phyloP scores from a whole-genome alignment of 805 yeast species.

The Priceomyces fermenticarens region DNA sequence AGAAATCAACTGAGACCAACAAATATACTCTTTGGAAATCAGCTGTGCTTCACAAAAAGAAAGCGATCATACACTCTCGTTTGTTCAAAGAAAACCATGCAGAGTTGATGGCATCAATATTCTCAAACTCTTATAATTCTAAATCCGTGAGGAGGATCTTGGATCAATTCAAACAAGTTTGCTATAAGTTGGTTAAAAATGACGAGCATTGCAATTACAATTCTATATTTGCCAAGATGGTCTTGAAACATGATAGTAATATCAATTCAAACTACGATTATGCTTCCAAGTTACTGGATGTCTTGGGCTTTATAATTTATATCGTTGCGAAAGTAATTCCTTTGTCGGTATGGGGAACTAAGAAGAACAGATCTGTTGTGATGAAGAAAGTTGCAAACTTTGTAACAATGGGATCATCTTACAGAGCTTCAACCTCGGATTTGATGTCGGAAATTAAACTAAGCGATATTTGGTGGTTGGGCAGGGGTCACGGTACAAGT shows the following conservation, averaged over 20 bases:
- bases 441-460: constrained; percentile 36
- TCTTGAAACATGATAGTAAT: neutral
- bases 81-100: neutral
- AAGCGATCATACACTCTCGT: constrained; percentile 2
- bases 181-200: constrained; percentile 22
- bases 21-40: constrained; percentile 9
- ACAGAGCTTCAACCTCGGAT: constrained; percentile 26
- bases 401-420: constrained; percentile 36
- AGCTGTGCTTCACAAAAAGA: constrained; percentile 19
- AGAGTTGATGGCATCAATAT: constrained; percentile 2
- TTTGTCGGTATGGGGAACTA: constrained; percentile 48
- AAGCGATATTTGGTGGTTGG: constrained; percentile 56
- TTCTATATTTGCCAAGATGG: constrained; percentile 30
- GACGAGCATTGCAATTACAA: constrained; percentile 35
- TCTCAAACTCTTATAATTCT: constrained; percentile 5
- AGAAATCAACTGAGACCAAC: neutral
- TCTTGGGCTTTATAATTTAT: constrained; percentile 41
- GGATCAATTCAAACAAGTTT: constrained; percentile 14
- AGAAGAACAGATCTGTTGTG: constrained; percentile 43
- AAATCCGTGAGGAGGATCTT: constrained; percentile 16
- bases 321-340: constrained; percentile 53
- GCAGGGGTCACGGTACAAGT: constrained; percentile 19
- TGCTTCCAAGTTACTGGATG: constrained; percentile 27
- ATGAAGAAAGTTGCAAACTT: constrained; percentile 32
- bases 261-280: constrained; percentile 24